Conservation (phyloP, 345 rosid genomes). For the Eucalyptus albens region DNA sequence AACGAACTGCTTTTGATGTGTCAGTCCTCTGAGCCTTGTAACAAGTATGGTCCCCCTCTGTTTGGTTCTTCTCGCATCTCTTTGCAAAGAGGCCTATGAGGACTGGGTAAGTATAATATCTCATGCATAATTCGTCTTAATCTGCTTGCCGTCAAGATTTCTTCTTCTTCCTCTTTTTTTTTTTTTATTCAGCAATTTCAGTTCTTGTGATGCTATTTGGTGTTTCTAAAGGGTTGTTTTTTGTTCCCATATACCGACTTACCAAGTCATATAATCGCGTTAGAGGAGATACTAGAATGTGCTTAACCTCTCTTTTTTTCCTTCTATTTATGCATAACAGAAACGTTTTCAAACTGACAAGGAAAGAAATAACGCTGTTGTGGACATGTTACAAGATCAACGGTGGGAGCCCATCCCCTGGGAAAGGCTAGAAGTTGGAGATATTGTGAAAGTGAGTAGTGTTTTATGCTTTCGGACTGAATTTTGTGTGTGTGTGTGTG, state of each 20-base stretch:
- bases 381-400: too few relatives aligned
- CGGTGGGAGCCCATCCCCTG: conserved; percentile 33
- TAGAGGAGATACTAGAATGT: neutral
- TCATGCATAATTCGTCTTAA: neutral
- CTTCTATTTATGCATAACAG: conserved; percentile 33
- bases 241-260: neutral
- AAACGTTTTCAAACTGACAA: conserved; percentile 92
- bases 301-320: neutral
- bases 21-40: conserved; percentile 94
- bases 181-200: neutral
- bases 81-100: conserved; percentile 94
- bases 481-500: too few relatives aligned
- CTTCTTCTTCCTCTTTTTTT: neutral
- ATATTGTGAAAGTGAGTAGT: neutral
- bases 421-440: conserved; percentile 98
- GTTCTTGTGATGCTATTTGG: neutral
- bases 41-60: conserved; percentile 85
- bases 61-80: conserved; percentile 94
- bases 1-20: conserved; percentile 4
- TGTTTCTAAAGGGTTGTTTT: neutral
- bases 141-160: neutral
- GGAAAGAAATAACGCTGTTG: conserved; percentile 54
- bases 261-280: neutral
- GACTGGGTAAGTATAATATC: conserved; percentile 61
- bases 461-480: too few relatives aligned